Evolutionary conservation across 2,329 filamentous ascomycete genomes (phyloP).

Genomic region (Colletotrichum kahawae): DNA sequence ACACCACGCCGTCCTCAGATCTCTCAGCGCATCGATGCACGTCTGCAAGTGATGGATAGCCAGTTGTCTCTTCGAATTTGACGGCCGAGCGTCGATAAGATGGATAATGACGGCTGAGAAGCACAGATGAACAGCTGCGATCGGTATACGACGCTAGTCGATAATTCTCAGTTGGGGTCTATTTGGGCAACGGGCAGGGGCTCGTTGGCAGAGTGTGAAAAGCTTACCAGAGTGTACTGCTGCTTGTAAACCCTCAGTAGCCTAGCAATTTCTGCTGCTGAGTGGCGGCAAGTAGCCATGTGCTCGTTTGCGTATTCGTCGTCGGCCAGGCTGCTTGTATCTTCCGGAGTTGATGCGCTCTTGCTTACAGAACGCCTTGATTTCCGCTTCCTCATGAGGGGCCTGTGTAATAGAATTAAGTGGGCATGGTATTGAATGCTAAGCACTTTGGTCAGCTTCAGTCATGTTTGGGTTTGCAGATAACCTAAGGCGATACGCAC

Average conservation of each 20-base stretch:
- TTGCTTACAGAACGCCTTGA: not conserved
- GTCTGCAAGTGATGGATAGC: slow-evolving; percentile 17
- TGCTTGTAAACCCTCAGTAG: slow-evolving; percentile 25
- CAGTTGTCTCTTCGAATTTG: slow-evolving; percentile 9
- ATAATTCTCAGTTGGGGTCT: not conserved
- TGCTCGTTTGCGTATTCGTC: slow-evolving; percentile 5
- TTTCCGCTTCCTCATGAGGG: slow-evolving; percentile 13
- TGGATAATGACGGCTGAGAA: slow-evolving; percentile 24
- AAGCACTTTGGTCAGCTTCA: fast-evolving
- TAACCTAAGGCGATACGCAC: slow-evolving; percentile 17
- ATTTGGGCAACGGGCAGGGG: fast-evolving
- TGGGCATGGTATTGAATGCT: slow-evolving; percentile 28
- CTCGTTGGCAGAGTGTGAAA: fast-evolving
- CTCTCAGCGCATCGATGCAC: slow-evolving; percentile 19
- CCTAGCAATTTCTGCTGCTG: slow-evolving; percentile 23
- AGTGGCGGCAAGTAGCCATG: slow-evolving; percentile 25
- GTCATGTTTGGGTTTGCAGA: no score
- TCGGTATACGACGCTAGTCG: slow-evolving; percentile 22
- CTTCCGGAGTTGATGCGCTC: not conserved
- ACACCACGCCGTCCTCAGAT: slow-evolving; percentile 20
- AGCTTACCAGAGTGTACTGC: slow-evolving; percentile 25
- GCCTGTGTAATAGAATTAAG: slow-evolving; percentile 26
- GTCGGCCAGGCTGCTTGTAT: not conserved
- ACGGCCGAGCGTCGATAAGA: slow-evolving; percentile 24
- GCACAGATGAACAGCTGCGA: slow-evolving; percentile 24